Evolutionary conservation across 179 eudicot genomes (phyloP).

Genomic region (Beta macrorhiza): DNA sequence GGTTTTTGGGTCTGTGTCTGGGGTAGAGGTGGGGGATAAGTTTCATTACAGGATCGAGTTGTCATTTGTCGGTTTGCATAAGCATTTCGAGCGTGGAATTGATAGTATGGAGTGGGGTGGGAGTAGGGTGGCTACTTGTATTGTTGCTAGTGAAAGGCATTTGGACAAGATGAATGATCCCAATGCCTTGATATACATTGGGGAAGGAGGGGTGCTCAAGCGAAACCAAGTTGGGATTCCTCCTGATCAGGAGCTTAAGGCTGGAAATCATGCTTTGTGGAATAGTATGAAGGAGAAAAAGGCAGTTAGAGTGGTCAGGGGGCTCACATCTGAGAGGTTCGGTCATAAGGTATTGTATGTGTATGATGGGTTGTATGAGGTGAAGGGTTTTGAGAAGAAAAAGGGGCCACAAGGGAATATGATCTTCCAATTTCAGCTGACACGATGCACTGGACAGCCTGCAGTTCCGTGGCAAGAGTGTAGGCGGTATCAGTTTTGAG

Average conservation of each 20-base stretch:
- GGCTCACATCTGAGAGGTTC: conserved; percentile 15
- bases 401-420: conserved; percentile 30
- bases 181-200: conserved; percentile 33
- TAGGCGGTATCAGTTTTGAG: conserved; percentile 12
- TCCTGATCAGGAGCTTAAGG: conserved; percentile 39
- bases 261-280: conserved; percentile 41
- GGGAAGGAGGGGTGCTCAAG: conserved; percentile 40
- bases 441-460: conserved; percentile 30
- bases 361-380: conserved; percentile 48
- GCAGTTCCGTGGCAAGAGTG: conserved; percentile 18
- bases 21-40: conserved; percentile 49
- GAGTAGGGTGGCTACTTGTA: conserved; percentile 36
- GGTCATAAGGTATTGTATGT: conserved; percentile 24
- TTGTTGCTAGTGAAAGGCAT: conserved; percentile 44
- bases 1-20: conserved; percentile 41
- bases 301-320: conserved; percentile 39
- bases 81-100: conserved; percentile 32
- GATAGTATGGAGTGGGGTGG: conserved; percentile 32
- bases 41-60: conserved; percentile 44
- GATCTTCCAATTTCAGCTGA: conserved; percentile 37
- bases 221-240: conserved; percentile 10
- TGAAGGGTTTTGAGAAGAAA: conserved; percentile 27
- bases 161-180: conserved; percentile 27
- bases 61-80: conserved; percentile 27
- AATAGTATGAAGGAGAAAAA: conserved; percentile 30